Evolutionary conservation across 441 rosid species (phyloP), one percentile per base, ranked within the genome.

Genomic region (Erodium trifolium): DNA sequence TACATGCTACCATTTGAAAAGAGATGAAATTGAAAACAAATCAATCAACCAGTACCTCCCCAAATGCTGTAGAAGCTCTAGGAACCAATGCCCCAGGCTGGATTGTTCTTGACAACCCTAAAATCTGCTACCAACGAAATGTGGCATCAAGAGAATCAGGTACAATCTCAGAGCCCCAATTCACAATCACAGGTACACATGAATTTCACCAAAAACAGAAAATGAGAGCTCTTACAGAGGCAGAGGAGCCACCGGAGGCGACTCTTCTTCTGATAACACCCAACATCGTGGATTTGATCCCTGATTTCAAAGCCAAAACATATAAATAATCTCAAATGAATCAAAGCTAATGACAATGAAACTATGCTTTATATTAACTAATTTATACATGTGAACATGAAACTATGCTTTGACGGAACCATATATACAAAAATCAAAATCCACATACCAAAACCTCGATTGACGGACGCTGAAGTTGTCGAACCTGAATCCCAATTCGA

Each of bases 231-330:
- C 82, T 69, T 70, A 91, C 97, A 81, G 76, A 81, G 76, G 82
- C 75, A 71, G 87, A 79, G 35, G 85, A 81, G 82, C 85, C 79
- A 73, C 93, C 85, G 73, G 67, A 49, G 43, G 85, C 75, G 60
- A 83, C 79, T 72, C 88, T 81, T 77, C 91, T 79, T 77, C 90
- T 73, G 65, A 84, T 67, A 79, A 84, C 81, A 19, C 93, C 84
- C 74, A 90, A 71, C 98, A 92, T 92, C 84, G 68, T 81, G 57
- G 74, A 74, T 69, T 66, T 27, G 66, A 70, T 67, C 79, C 71
- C 76, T 78, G 64, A 8, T 67, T 73, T 12, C 39, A 66, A 72
- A 31, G 68, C 64, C 45, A 53, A 5, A 13, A 4, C 10, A 66
- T 4, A 18, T 53, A 2, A 53, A 53, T 16, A 5, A 53, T 53